Evolutionary conservation across 2,329 filamentous ascomycete species (phyloP), one percentile per base, ranked within the genome.

Genomic region (Truncatella angustata): DNA sequence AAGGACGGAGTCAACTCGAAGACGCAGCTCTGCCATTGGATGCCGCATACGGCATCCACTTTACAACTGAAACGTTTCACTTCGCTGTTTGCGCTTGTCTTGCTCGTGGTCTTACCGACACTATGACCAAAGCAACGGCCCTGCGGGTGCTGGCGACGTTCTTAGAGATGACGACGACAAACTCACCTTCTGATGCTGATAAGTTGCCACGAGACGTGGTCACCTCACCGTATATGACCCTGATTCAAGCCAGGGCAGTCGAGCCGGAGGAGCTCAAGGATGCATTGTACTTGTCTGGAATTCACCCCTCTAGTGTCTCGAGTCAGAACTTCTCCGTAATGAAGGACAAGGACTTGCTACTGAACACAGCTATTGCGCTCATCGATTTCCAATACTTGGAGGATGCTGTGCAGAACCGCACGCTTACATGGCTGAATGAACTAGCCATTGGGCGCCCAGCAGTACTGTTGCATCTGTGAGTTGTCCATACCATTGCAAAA

Each of bases 331-430:
- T 81, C 7, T 64, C 69, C 5, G 54, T 63, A 5, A 73, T 85
- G 59, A 78, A 77, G 49, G 84, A 88, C 55, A 79, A 81, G 57
- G 82, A 87, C 54, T 63, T 88, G 11, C 67, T 88, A 14, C 73
- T 88, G 5, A 83, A 81, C 55, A 81, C 81, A 3, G 82, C 81
- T 1, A 83, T 88, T 51, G 78, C 81, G 60, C 72, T 88, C 37
- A 79, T 88, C 9, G 85, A 88, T 62, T 88, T 88, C 60, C 78
- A 81, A 51, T 80, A 80, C 52, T 70, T 87, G 6, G 85, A 88
- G 52, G 84, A 87, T 51, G 72, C 73, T 2, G 75, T 84, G 16
- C 85, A 88, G 63, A 77, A 79, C 39, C 75, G 82, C 12, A 80
- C 75, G 14, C 68, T 88, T 3, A 63, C 71, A 14, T 86, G 84